A percentile compares a stretch with the other conserved stretches of the same genome.
These are phyloP conservation scores for Spinacia oleracea DNA, from an alignment of 179 eudicot genomes.

Conservation along the genomic window DNA sequence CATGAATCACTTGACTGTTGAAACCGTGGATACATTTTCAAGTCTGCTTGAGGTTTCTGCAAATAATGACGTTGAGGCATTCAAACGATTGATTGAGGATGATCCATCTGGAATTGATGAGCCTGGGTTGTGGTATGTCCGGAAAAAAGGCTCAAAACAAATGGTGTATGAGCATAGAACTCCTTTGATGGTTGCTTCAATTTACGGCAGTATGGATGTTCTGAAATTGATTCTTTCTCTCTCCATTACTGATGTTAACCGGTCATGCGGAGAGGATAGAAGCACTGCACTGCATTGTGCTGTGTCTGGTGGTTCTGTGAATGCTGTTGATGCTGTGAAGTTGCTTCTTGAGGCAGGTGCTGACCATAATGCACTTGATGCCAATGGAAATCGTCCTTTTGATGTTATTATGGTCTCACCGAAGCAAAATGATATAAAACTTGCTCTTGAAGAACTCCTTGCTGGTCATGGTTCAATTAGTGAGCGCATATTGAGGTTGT, in stretches of 20 bases:
- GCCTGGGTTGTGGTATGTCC: conserved; percentile 62
- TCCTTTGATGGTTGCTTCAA: conserved; percentile 69
- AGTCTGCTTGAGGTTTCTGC: conserved; percentile 69
- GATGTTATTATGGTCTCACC: conserved; percentile 53
- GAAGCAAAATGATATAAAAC: conserved; percentile 35
- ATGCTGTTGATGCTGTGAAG: conserved; percentile 47
- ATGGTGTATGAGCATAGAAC: conserved; percentile 58
- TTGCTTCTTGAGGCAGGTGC: conserved; percentile 58
- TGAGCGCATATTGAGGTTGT: conserved; percentile 34
- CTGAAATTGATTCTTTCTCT: conserved; percentile 50
- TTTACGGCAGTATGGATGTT: conserved; percentile 58
- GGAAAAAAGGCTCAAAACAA: conserved; percentile 53
- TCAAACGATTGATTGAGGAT: conserved; percentile 36
- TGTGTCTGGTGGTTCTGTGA: conserved; percentile 59
- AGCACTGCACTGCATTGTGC: conserved; percentile 72
- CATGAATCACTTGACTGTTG: conserved; percentile 48
- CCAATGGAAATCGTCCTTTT: conserved; percentile 47
- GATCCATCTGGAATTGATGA: conserved; percentile 46
- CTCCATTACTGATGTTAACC: conserved; percentile 53
- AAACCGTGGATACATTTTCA: conserved; percentile 55
- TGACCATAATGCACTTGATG: conserved; percentile 53
- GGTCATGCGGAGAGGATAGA: conserved; percentile 48
- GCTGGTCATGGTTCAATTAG: conserved; percentile 31
- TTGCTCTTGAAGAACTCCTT: conserved; percentile 47
- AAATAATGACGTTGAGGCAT: conserved; percentile 55